Evolutionary conservation across 176 grass and related monocot genomes (phyloP).

Genomic region (Oropetium thomaeum): DNA sequence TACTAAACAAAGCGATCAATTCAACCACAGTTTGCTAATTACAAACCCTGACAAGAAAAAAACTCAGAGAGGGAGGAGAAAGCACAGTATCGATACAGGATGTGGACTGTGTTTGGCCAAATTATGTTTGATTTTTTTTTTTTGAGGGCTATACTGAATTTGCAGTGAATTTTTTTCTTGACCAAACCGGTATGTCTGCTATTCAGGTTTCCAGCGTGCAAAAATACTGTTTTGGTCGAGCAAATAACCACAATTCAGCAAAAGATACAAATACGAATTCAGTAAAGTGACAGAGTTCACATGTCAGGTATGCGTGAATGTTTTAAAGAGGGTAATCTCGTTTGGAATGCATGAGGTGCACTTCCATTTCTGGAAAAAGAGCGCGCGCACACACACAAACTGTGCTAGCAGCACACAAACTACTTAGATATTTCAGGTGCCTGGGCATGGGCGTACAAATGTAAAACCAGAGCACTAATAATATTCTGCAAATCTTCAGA

Average conservation of each 20-base stretch:
- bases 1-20: neutral
- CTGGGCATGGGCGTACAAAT: neutral
- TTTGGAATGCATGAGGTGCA: neutral
- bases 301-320: neutral
- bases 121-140: neutral
- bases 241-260: neutral
- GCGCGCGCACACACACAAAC: no score
- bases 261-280: neutral
- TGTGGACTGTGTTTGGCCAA: neutral
- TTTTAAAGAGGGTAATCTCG: neutral
- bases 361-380: neutral
- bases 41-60: neutral
- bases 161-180: no score
- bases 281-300: neutral
- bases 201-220: neutral
- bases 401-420: neutral
- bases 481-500: neutral
- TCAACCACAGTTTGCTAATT: neutral
- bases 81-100: neutral
- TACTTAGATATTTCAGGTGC: neutral
- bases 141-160: no score
- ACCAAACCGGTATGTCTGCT: neutral
- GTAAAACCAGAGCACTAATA: neutral
- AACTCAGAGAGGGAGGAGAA: no score
- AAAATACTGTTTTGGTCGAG: neutral